Evolutionary conservation across 768 basidiomycete species (phyloP), one percentile per base, ranked within the genome.

Genomic region (Podaxis sp.): DNA sequence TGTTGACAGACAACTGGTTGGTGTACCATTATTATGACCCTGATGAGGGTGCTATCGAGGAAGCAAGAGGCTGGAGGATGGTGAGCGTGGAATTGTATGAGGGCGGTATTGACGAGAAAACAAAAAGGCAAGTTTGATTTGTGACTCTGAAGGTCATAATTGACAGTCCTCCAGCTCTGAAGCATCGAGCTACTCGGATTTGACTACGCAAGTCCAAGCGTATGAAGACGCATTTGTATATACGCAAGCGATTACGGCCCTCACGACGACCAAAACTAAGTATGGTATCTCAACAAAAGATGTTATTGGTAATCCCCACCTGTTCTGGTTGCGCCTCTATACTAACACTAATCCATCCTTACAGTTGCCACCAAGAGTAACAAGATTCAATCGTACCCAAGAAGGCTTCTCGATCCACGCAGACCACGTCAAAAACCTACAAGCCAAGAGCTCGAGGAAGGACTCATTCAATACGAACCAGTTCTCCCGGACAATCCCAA

Each of bases 11-110:
- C 74, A 97, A 98, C 70, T 97, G 95, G 95, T 70, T 98, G 47
- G 89, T 94, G 6, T 96, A 94, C 73, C 80, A 89, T 60, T 95
- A 91, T 69, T 93, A 87, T 69, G 88, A 92, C 55, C 81, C 78
- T 11, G 80, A 83, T 21, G 72, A 74, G 46, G 73, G 70, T 1
- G 82, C 71, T 44, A 74, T 72, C 23, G 79, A 78, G 23, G 65
- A 71, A 3, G 81, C 85, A 2, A 91, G 89, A 67, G 87, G 91
- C 0, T 84, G 88, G 69, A 79, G 85, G 53, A 73, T 96, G 52
- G 87, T 93, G 2, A 88, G 84, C 16, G 90, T 95, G 3, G 96
- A 98, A 74, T 74, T 97, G 50, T 97, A 95, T 71, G 95, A 98
- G 70, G 91, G 92, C 0, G 74, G 74, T 1, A 70, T 81, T 5